Conservation (phyloP, 2,329 filamentous ascomycete species). For the Monosporascus sp. region DNA sequence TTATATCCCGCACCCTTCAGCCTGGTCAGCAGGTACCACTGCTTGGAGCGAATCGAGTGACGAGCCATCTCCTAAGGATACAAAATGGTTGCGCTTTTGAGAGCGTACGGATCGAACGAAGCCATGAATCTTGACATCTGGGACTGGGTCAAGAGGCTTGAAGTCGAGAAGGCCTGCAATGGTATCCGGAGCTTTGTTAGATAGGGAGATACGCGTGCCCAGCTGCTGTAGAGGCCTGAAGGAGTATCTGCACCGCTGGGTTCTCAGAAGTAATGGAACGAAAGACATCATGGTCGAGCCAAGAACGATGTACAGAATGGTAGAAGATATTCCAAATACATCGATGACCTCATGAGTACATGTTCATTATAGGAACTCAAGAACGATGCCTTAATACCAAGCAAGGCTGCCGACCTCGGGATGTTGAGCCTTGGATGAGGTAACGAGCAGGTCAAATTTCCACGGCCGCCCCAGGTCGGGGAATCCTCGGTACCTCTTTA, state of each 20-base stretch:
- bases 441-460: no score
- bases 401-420: not conserved
- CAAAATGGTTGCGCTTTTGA: conserved; percentile 80
- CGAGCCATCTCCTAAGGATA: conserved; percentile 82
- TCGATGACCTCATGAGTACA: not conserved
- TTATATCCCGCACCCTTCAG: conserved; percentile 57
- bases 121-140: conserved; percentile 62
- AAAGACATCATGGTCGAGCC: conserved; percentile 5
- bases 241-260: conserved; percentile 10
- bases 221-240: conserved; percentile 7
- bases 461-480: no score
- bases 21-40: conserved; percentile 65
- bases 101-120: conserved; percentile 80
- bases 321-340: not conserved
- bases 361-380: not conserved
- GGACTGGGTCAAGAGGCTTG: conserved; percentile 36
- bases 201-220: conserved; percentile 14
- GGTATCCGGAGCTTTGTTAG: conserved; percentile 33
- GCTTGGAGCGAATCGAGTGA: conserved; percentile 74
- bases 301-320: not conserved
- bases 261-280: conserved; percentile 15
- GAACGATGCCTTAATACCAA: not conserved
- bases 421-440: not conserved
- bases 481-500: no score
- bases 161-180: conserved; percentile 53